Percentiles rank a stretch among this genome's conserved stretches.
phyloP scores from a whole-genome alignment of 805 yeast genomes.

The Sugiyamaella floridensis region DNA sequence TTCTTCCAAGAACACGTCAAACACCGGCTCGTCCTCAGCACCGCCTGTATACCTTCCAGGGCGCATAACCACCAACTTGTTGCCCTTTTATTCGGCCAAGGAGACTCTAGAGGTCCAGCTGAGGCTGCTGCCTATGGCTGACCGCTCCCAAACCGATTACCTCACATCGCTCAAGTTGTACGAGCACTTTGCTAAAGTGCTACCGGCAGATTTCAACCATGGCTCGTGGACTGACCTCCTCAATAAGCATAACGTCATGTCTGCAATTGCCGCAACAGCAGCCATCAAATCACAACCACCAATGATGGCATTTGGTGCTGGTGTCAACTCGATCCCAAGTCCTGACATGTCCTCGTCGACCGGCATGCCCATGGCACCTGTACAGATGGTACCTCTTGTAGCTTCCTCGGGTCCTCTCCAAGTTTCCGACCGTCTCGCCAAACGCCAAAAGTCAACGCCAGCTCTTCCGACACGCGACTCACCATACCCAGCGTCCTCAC shows the following conservation, averaged over 20 bases:
- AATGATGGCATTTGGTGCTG: too few relatives aligned
- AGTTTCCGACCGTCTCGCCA: background rate
- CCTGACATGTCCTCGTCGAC: background rate
- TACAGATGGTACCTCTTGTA: background rate
- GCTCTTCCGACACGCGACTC: background rate
- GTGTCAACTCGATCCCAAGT: background rate
- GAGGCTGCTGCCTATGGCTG: slow-evolving; percentile 21
- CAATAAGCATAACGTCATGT: background rate
- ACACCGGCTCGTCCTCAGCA: background rate
- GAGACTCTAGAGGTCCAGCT: slow-evolving; percentile 28
- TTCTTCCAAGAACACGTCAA: background rate
- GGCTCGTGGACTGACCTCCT: slow-evolving; percentile 15
- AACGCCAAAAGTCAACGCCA: slow-evolving; percentile 3
- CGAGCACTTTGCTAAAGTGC: slow-evolving; percentile 6
- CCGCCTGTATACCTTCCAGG: slow-evolving; percentile 15
- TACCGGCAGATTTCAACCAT: slow-evolving; percentile 15
- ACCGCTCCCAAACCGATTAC: slow-evolving; percentile 12
- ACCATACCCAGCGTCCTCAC: slow-evolving; percentile 10
- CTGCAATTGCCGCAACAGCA: background rate
- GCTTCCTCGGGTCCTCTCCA: background rate
- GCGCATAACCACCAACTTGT: slow-evolving; percentile 21
- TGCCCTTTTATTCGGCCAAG: slow-evolving; percentile 21
- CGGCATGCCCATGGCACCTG: background rate
- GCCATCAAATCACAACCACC: background rate
- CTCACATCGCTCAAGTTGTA: slow-evolving; percentile 12